These are phyloP conservation scores for Leccinum subgranulosum DNA, from an alignment of 768 basidiomycete genomes.

Conservation along the genomic window DNA sequence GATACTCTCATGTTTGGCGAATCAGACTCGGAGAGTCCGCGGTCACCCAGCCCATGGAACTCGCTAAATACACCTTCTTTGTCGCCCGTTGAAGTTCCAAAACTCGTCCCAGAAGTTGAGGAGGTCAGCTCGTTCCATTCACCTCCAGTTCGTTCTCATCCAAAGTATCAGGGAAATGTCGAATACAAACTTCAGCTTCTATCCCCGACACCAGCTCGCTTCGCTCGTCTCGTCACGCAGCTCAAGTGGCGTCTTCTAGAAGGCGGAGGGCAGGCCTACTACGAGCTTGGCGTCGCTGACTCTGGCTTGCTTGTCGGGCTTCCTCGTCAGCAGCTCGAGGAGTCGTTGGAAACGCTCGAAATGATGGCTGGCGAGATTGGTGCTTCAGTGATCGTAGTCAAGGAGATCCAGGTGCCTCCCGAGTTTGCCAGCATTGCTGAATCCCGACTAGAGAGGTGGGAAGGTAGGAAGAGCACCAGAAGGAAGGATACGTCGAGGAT, in stretches of 20 bases:
- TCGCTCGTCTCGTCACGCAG: conserved; percentile 86
- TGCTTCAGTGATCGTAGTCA: conserved; percentile 86
- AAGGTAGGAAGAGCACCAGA: conserved; percentile 36
- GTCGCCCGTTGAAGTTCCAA: conserved; percentile 48
- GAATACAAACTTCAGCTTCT: conserved; percentile 94
- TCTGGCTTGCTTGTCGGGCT: conserved; percentile 86
- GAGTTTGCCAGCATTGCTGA: conserved; percentile 39
- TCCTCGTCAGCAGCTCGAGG: conserved; percentile 66
- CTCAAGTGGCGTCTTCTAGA: conserved; percentile 92
- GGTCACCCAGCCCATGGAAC: conserved; percentile 83
- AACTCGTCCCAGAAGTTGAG: conserved; percentile 75
- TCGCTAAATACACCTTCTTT: conserved; percentile 59
- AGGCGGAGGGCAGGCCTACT: conserved; percentile 80
- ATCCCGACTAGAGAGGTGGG: conserved; percentile 32
- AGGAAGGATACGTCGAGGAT: conserved; percentile 31
- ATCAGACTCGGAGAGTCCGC: conserved; percentile 75
- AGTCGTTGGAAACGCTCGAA: conserved; percentile 81
- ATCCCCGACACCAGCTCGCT: conserved; percentile 70
- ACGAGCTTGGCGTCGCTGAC: conserved; percentile 83
- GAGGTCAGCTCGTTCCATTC: conserved; percentile 34
- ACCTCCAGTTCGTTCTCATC: background rate
- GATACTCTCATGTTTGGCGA: conserved; percentile 68
- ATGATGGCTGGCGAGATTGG: conserved; percentile 95
- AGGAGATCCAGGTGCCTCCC: conserved; percentile 78
- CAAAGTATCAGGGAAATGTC: conserved; percentile 66